Evolutionary conservation across 805 yeast species (phyloP), one percentile per base, ranked within the genome.

Genomic region (Metschnikowia aberdeeniae): DNA sequence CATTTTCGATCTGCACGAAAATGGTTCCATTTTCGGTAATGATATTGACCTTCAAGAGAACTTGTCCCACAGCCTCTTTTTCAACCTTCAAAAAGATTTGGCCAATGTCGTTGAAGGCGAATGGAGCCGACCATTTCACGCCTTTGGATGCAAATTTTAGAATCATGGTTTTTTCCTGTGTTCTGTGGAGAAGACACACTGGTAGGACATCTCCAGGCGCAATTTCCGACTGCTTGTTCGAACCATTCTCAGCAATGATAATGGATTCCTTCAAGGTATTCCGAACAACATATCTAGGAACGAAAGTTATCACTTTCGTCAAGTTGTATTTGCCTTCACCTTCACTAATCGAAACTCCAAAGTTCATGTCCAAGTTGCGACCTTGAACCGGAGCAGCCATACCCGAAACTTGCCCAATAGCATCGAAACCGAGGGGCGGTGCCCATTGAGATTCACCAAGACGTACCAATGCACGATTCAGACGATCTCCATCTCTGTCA

Each of bases 71-170:
- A n/a, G 75, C 75, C 26, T 76, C 79, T 45, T 79, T 81, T 48
- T 75, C 71, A 2, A 89, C 77, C 54, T 92, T 86, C 52, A 93
- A 70, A 59, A 78, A 86, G 0, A 85, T 68, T 45, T 86, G 84
- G 4, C 99, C 99, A 38, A 89, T 76, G 56, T 92, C 96, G 42
- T 84, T 80, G 52, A 93, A 78, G 14, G 76, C 75, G 60, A 95
- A 89, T 1, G 98, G 95, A 0, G 97, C 82, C 0, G 97, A 86
- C 95, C 96, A 89, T 27, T 76, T 71, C 1, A 82, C 68, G 7
- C 75, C 71, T 5, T 76, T 66, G 5, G 82, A 84, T 6, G 77
- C 61, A 47, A 82, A 80, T 42, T 84, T 78, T 17, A 86, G 52
- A 53, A 76, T 63, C 28, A 89, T 57, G 54, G 84, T 86, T 55